Conservation (phyloP, 2,329 filamentous ascomycete genomes). For the Lasiodiplodia sp. region DNA sequence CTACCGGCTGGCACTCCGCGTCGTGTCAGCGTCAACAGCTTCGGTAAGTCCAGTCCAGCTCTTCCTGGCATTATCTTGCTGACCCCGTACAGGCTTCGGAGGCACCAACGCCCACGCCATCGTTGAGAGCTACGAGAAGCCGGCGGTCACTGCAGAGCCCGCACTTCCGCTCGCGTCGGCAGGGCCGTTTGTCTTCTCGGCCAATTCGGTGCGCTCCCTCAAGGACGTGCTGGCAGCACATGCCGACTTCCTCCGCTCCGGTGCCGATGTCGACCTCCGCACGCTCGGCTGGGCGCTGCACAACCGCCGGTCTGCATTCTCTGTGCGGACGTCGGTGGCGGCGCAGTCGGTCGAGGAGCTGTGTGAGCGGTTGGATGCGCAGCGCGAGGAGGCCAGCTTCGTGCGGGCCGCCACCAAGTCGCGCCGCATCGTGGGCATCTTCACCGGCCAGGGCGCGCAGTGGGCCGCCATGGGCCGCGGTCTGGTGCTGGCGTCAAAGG, state of each 20-base stretch:
- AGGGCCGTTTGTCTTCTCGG: conserved; percentile 1
- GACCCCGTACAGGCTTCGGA: conserved; percentile 24
- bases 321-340: too few relatives aligned
- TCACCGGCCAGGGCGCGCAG: conserved; percentile 55
- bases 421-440: conserved; percentile 41
- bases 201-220: too few relatives aligned
- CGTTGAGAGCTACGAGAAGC: conserved; percentile 22
- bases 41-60: conserved; percentile 2
- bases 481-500: conserved; percentile 37
- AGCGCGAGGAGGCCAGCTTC: background rate
- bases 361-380: conserved; percentile 1
- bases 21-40: conserved; percentile 32
- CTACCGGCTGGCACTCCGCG: conserved; percentile 12
- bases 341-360: too few relatives aligned
- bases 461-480: conserved; percentile 51
- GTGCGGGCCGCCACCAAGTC: background rate
- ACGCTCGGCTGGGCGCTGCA: too few relatives aligned
- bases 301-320: too few relatives aligned
- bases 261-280: too few relatives aligned
- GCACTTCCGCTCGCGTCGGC: conserved; percentile 22
- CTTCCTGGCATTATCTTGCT: too few relatives aligned
- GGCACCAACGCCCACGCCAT: conserved; percentile 32
- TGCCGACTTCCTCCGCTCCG: too few relatives aligned
- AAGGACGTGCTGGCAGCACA: too few relatives aligned
- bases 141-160: conserved; percentile 24